phyloP scores from a whole-genome alignment of 768 basidiomycete species.

The Ephemerocybe angulata region DNA sequence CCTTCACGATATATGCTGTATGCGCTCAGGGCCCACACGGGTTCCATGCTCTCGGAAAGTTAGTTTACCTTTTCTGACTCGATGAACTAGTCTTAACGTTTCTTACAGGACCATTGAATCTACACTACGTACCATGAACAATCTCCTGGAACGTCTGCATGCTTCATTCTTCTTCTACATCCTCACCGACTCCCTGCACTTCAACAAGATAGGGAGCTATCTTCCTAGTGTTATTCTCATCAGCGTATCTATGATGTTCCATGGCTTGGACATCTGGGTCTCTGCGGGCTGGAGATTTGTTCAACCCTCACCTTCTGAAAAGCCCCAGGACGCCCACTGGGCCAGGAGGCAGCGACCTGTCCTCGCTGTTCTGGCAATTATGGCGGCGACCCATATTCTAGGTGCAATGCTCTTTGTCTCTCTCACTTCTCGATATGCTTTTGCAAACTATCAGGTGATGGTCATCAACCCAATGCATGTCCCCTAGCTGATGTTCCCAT shows the following conservation, averaged over 20 bases:
- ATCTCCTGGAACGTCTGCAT: slow-evolving; percentile 92
- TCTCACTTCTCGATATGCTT: slow-evolving; percentile 44
- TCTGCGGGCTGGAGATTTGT: slow-evolving; percentile 52
- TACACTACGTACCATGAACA: slow-evolving; percentile 85
- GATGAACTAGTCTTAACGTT: slow-evolving; percentile 6
- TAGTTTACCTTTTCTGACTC: slow-evolving; percentile 19
- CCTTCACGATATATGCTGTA: slow-evolving; percentile 84
- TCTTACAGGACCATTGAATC: slow-evolving; percentile 76
- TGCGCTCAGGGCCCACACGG: slow-evolving; percentile 92
- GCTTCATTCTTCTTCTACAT: slow-evolving; percentile 98
- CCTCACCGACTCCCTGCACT: slow-evolving; percentile 54
- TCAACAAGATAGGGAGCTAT: slow-evolving; percentile 88
- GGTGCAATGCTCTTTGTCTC: slow-evolving; percentile 51
- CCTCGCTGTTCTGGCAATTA: slow-evolving; percentile 46
- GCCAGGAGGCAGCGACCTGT: slow-evolving; percentile 50
- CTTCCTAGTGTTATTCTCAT: slow-evolving; percentile 85
- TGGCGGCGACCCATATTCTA: slow-evolving; percentile 52
- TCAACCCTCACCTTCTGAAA: slow-evolving; percentile 13
- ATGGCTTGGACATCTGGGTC: slow-evolving; percentile 73
- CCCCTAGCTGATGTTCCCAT: background rate
- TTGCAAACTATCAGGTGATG: slow-evolving; percentile 39
- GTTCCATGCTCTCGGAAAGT: slow-evolving; percentile 91
- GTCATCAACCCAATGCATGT: background rate
- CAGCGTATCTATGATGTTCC: slow-evolving; percentile 81
- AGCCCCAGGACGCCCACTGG: slow-evolving; percentile 33